Conservation (phyloP, 2,329 filamentous ascomycete species). For the Colletotrichum tamarilloi region DNA sequence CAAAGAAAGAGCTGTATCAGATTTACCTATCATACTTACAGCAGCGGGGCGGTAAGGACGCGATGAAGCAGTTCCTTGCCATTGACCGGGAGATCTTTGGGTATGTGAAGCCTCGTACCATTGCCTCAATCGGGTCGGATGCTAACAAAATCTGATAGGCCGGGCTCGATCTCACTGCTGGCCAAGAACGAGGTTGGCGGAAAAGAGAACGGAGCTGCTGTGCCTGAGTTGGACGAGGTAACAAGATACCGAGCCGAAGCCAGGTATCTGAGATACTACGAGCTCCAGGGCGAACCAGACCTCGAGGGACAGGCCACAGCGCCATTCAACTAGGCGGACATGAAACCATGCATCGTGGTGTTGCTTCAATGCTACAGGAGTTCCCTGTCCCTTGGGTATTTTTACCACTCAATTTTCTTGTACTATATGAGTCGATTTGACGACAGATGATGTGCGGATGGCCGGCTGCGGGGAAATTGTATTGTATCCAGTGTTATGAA, state of each 20-base stretch:
- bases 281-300: constrained; percentile 60
- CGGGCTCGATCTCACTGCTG: constrained; percentile 56
- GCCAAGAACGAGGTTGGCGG: constrained; percentile 49
- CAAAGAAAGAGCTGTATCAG: constrained; percentile 80
- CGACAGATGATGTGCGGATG: constrained; percentile 22
- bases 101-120: constrained; percentile 55
- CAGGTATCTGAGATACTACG: constrained; percentile 63
- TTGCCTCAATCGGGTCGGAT: not conserved
- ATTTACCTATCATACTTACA: constrained; percentile 87
- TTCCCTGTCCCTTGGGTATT: not conserved
- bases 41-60: constrained; percentile 82
- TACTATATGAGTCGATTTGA: constrained; percentile 32
- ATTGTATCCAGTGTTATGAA: constrained; percentile 29
- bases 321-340: constrained; percentile 57
- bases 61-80: constrained; percentile 86
- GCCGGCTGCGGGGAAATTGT: constrained; percentile 21
- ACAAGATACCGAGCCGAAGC: constrained; percentile 63
- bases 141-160: constrained; percentile 46
- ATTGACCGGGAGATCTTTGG: constrained; percentile 91
- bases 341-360: not conserved
- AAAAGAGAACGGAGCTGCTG: constrained; percentile 59
- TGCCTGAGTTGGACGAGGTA: constrained; percentile 61
- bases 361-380: constrained; percentile 21
- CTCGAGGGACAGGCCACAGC: constrained; percentile 60
- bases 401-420: constrained; percentile 21